These are phyloP conservation scores for Marchantia polymorpha DNA, from an alignment of 225 moss, liverwort and hornwort species.

Conservation along the genomic window DNA sequence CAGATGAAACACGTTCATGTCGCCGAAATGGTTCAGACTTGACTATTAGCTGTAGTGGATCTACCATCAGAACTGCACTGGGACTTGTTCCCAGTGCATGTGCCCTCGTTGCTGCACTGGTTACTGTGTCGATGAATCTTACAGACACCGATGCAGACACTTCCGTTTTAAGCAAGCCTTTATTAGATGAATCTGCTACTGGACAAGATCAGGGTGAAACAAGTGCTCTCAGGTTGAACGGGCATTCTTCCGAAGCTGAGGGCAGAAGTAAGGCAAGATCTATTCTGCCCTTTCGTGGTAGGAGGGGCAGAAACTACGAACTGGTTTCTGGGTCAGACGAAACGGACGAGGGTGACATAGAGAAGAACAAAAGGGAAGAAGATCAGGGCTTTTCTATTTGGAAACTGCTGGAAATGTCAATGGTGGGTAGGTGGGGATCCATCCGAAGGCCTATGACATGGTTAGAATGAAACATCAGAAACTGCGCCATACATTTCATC, in stretches of 20 bases:
- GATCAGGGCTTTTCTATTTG: slow-evolving; percentile 28
- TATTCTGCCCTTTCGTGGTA: slow-evolving; percentile 23
- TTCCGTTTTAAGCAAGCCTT: slow-evolving; percentile 20
- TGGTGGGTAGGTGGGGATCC: slow-evolving; percentile 92
- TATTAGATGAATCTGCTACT: slow-evolving; percentile 21
- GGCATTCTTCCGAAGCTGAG: slow-evolving; percentile 12
- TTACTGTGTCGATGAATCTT: slow-evolving; percentile 64
- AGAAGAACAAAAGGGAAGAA: slow-evolving; percentile 14
- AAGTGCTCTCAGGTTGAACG: slow-evolving; percentile 14
- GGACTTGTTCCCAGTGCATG: slow-evolving; percentile 72
- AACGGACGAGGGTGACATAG: slow-evolving; percentile 19
- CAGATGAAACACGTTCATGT: slow-evolving; percentile 34
- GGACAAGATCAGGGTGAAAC: slow-evolving; percentile 10
- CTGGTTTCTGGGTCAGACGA: slow-evolving; percentile 5
- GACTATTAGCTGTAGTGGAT: slow-evolving; percentile 41
- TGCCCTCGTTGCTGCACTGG: slow-evolving; percentile 67
- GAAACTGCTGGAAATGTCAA: slow-evolving; percentile 63
- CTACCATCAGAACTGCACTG: slow-evolving; percentile 69
- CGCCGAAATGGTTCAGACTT: slow-evolving; percentile 37
- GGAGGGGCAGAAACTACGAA: slow-evolving; percentile 32
- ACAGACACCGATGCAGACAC: slow-evolving; percentile 29
- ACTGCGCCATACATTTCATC: background rate
- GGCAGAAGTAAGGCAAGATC: slow-evolving; percentile 22
- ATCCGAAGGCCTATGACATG: slow-evolving; percentile 47
- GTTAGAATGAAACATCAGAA: slow-evolving; percentile 27